Evolutionary conservation across 306 rosid genomes (phyloP), one percentile per base, ranked within the genome.

Genomic region (Cucurbita pepo): DNA sequence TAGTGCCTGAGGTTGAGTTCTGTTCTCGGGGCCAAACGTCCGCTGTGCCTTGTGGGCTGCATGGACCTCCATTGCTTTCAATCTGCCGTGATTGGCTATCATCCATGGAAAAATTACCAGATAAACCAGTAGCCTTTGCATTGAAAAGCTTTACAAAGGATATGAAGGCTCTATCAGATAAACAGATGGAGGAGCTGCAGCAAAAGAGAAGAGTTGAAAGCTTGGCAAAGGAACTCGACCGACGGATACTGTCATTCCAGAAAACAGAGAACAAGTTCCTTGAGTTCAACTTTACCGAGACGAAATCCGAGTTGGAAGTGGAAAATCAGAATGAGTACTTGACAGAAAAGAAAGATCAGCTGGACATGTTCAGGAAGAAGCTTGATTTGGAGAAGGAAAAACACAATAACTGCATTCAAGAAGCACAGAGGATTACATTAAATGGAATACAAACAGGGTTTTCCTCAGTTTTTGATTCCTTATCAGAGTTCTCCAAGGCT

Each of bases 131-230:
- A 45, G 61, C 82, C 13, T 57, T 85, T 48, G 83, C 96, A 9
- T 64, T 95, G 81, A 91, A 82, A 84, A 83, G 88, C 52, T 66
- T 88, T 1, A 80, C 78, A 30, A 91, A 89, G 78, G 92, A 95
- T 62, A 78, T 91, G 79, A 88, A 77, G 74, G 86, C 92, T 41
- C 77, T 95, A 47, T 83, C 84, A 88, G 74, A 16, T 74, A 94
- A 88, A 57, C 99, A 95, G 81, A 85, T 87, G 43, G 87, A 89
- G 70, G 97, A 95, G 81, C 96, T 82, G 79, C 89, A 85, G 45
- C 99, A 91, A 67, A 95, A 89, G 70, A 80, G 96, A 88, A 95
- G 76, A 84, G 95, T 91, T 61, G 96, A 89, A 8, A 78, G 75
- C 71, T 50, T 91, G 48, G 86, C 86, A 13, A 89, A 89, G 80